Percentiles rank a stretch among this genome's conserved stretches.
phyloP scores from a whole-genome alignment of 225 moss, liverwort and hornwort genomes.

The Bryoerythrophyllum caledonicum region DNA sequence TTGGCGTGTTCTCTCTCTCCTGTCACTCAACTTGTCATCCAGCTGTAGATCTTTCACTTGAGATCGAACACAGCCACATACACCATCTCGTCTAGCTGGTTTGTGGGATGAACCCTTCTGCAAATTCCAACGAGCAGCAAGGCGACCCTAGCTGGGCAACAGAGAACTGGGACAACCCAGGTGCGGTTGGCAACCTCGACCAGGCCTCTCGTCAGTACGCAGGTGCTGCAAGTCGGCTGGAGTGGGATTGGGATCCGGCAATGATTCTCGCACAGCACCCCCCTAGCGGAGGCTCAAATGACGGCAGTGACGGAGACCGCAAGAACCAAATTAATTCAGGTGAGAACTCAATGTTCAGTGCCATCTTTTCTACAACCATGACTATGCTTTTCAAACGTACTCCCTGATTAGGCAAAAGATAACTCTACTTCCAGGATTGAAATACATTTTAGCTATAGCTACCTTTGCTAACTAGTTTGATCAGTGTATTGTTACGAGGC shows the following conservation, averaged over 20 bases:
- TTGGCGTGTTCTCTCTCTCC: conserved; percentile 77
- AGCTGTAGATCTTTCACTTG: conserved; percentile 29
- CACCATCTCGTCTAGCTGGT: conserved; percentile 48
- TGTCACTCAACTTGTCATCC: conserved; percentile 67
- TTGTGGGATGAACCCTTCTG: conserved; percentile 99
- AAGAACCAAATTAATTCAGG: conserved; percentile 64
- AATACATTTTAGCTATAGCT: not conserved
- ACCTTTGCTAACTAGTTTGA: not conserved
- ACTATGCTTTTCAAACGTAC: not conserved
- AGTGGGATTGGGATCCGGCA: conserved; percentile 95
- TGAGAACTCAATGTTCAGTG: conserved; percentile 9
- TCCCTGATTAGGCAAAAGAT: not conserved
- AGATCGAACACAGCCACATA: conserved; percentile 28
- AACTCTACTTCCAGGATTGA: not conserved
- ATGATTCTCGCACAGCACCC: conserved; percentile 92
- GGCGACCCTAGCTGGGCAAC: conserved; percentile 91
- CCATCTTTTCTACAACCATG: not conserved
- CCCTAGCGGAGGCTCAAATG: conserved; percentile 64
- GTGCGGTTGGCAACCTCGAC: conserved; percentile 68
- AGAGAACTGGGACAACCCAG: conserved; percentile 91
- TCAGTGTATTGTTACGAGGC: not conserved
- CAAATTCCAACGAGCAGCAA: conserved; percentile 94
- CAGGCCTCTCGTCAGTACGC: conserved; percentile 62
- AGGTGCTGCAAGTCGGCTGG: conserved; percentile 66
- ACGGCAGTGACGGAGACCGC: conserved; percentile 71